phyloP scores from a whole-genome alignment of 2,329 filamentous ascomycete species.

The Fusarium anthophilum region DNA sequence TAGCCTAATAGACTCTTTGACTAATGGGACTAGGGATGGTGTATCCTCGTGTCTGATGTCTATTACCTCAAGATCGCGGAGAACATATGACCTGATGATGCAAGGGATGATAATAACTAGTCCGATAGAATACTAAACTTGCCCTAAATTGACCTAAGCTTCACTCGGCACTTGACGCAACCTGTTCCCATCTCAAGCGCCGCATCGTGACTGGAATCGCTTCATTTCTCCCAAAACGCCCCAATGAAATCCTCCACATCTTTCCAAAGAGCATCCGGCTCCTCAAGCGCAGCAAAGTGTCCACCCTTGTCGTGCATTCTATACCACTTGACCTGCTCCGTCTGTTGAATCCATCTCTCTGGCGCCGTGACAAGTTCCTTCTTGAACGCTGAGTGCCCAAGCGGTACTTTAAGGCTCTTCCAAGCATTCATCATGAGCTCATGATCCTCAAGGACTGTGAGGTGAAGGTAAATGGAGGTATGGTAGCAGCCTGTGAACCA shows the following conservation, averaged over 20 bases:
- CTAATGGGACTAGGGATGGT: background rate
- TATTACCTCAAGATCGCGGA: fast-evolving
- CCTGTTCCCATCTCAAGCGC: background rate
- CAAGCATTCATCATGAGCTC: constrained; percentile 5
- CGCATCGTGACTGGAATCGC: background rate
- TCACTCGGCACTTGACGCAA: fast-evolving
- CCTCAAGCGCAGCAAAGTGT: constrained; percentile 30
- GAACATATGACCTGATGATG: background rate
- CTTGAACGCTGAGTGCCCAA: constrained; percentile 15
- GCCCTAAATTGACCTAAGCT: background rate
- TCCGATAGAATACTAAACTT: no score
- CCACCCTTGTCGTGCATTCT: constrained; percentile 21
- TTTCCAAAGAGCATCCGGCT: constrained; percentile 18
- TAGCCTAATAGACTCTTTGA: background rate
- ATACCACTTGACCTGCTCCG: constrained; percentile 19
- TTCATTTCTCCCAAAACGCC: constrained; percentile 1
- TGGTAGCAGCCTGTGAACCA: constrained; percentile 15
- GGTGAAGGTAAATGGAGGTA: constrained; percentile 15
- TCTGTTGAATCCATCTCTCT: constrained; percentile 10
- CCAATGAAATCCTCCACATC: constrained; percentile 26
- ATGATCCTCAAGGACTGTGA: background rate
- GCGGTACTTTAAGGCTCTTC: background rate
- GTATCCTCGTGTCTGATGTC: background rate
- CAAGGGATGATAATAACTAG: no score
- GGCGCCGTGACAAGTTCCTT: background rate